Evolutionary conservation across 2,329 filamentous ascomycete species (phyloP).

Genomic region (Aspergillus pseudotamarii): DNA sequence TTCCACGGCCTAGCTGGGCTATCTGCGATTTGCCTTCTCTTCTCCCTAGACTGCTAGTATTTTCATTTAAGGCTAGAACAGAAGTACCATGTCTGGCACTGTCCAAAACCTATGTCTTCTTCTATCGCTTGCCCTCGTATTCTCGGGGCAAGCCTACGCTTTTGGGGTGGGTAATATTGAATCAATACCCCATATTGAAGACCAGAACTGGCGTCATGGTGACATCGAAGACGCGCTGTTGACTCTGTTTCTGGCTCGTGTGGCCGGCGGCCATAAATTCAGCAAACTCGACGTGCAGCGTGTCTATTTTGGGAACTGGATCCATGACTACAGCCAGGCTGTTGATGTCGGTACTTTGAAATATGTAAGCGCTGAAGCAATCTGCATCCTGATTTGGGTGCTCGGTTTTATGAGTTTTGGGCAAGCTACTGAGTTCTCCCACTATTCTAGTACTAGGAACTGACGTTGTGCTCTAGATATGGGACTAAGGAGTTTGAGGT

Average conservation of each 20-base stretch:
- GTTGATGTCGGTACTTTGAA: slow-evolving; percentile 93
- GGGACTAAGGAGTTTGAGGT: slow-evolving; percentile 85
- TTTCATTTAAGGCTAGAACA: background rate
- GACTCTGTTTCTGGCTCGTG: slow-evolving; percentile 66
- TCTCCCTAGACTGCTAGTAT: background rate
- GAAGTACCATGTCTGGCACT: slow-evolving; percentile 23
- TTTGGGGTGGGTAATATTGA: slow-evolving; percentile 92
- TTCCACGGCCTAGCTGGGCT: background rate
- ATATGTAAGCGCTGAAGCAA: slow-evolving; percentile 85
- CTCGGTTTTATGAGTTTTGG: slow-evolving; percentile 89
- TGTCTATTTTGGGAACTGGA: slow-evolving; percentile 96
- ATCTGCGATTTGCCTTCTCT: background rate
- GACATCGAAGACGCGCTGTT: slow-evolving; percentile 93
- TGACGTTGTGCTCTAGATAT: slow-evolving; percentile 30
- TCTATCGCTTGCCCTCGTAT: slow-evolving; percentile 61
- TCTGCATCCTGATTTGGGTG: slow-evolving; percentile 84
- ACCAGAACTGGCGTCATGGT: slow-evolving; percentile 85
- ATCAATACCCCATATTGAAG: slow-evolving; percentile 76
- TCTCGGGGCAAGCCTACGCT: slow-evolving; percentile 69
- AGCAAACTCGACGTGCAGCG: slow-evolving; percentile 83
- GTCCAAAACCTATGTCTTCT: slow-evolving; percentile 36
- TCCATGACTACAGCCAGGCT: slow-evolving; percentile 89
- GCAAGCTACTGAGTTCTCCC: slow-evolving; percentile 45
- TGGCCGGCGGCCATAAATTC: slow-evolving; percentile 76
- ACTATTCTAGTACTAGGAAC: background rate